These are phyloP conservation scores for Ceratocystis cubensis DNA, from an alignment of 2,329 filamentous ascomycete genomes.

Conservation along the genomic window DNA sequence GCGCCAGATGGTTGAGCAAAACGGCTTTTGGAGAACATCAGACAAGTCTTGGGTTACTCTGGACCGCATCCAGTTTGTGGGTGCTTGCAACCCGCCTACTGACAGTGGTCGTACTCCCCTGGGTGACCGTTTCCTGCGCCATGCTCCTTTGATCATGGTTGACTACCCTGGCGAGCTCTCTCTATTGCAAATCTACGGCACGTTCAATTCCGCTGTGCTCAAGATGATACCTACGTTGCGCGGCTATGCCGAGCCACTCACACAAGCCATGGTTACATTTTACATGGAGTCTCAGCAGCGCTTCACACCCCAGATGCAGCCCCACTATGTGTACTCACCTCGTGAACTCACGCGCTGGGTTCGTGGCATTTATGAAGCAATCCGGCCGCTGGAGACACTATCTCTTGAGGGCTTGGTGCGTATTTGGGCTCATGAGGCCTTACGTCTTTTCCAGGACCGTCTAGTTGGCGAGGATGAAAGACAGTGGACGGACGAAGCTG, in stretches of 20 bases:
- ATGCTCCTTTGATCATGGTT: conserved; percentile 98
- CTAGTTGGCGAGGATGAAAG: conserved; percentile 89
- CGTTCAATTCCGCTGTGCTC: conserved; percentile 89
- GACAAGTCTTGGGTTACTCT: conserved; percentile 97
- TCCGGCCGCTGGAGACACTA: conserved; percentile 77
- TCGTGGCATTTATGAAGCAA: conserved; percentile 92
- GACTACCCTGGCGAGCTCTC: conserved; percentile 96
- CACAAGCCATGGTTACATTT: conserved; percentile 93
- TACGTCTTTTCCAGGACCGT: conserved; percentile 93
- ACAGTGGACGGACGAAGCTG: conserved; percentile 83
- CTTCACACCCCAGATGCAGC: conserved; percentile 93
- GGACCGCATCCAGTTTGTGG: conserved; percentile 96
- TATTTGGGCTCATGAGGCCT: conserved; percentile 95
- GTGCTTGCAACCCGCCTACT: conserved; percentile 94
- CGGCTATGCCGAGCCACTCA: conserved; percentile 86
- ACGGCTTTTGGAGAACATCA: conserved; percentile 95
- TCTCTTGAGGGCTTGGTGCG: conserved; percentile 83
- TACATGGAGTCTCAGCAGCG: conserved; percentile 88
- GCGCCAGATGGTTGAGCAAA: conserved; percentile 93
- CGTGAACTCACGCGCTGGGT: conserved; percentile 98
- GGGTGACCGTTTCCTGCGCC: conserved; percentile 83
- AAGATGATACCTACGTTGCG: conserved; percentile 94
- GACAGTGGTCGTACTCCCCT: conserved; percentile 93
- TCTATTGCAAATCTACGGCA: conserved; percentile 93
- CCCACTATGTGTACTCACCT: conserved; percentile 97